Evolutionary conservation across 495 filamentous ascomycete species (phyloP), one percentile per base, ranked within the genome.

Genomic region (Rusavskia elegans): DNA sequence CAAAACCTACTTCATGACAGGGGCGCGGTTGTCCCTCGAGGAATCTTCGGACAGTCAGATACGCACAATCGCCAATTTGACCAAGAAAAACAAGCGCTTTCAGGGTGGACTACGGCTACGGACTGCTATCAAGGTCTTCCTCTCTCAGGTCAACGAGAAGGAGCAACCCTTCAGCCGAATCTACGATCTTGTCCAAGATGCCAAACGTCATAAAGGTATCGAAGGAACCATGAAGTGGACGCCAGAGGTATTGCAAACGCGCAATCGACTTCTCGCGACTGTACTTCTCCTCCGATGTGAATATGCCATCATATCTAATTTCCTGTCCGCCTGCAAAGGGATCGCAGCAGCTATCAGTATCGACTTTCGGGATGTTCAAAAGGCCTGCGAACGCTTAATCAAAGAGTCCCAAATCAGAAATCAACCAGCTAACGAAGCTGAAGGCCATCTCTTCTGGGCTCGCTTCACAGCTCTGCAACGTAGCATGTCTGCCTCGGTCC

Each of bases 251-350:
- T 60, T 71, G 17, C 63, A 70, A 45, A 59, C 62, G 38, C 59
- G 64, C 2, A 67, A 66, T 30, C 45, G 59, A 6, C 48, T 71
- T 29, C 71, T 78, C 50, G 72, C 75, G 13, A 66, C 62, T 13
- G 63, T 68, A 1, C 68, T 85, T 9, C 55, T 71, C 20, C 57
- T 83, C 2, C 72, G 73, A 45, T 75, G 76, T 52, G 76, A 82
- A 40, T 67, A 77, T 50, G 62, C 69, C 14, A 66, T 82, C 36
- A 60, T 86, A 17, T 64, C 67, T 19, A 75, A 81, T 55, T 79
- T 82, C 54, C 55, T 79, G 36, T 51, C 16, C 5, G 9, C 13
- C 2, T 7, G 32, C 32, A 35, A 35, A 11, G 32, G 30, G 30
- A 53, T 19, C 10, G 45, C 44, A 5, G 25, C 45, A 36, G 20